A percentile compares a stretch with the other conserved stretches of the same genome.
Evolutionary conservation across 1,139 yeast species (phyloP).

Genomic region (Zygosaccharomyces sapae): DNA sequence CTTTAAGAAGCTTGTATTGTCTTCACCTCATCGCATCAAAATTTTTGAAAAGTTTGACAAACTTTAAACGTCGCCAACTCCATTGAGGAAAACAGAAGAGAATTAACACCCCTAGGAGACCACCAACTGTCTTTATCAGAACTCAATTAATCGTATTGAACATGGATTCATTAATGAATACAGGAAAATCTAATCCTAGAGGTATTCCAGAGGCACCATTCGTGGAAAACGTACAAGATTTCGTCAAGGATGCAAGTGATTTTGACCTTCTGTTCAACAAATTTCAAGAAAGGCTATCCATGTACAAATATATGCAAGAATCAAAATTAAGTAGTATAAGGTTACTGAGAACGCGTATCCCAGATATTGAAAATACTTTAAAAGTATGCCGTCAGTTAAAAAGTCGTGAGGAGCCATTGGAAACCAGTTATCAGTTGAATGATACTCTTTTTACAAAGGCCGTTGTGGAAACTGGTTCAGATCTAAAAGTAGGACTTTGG

Average conservation of each 20-base stretch:
- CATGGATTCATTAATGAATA: conserved; percentile 34
- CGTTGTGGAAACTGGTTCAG: conserved; percentile 52
- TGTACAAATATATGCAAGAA: conserved; percentile 83
- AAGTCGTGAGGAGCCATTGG: conserved; percentile 43
- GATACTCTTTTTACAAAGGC: conserved; percentile 91
- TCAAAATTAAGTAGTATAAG: conserved; percentile 67
- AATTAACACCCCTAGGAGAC: neutral
- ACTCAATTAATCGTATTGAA: conserved; percentile 1
- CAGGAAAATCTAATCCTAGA: conserved; percentile 61
- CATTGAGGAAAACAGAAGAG: neutral
- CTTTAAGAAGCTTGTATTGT: neutral
- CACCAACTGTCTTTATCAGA: neutral
- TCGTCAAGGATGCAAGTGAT: conserved; percentile 64
- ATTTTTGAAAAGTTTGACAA: neutral
- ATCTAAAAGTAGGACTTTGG: conserved; percentile 70
- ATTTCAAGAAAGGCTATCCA: conserved; percentile 74
- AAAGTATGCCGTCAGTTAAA: conserved; percentile 64
- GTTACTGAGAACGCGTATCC: conserved; percentile 70
- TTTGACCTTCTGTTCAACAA: conserved; percentile 63
- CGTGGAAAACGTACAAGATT: conserved; percentile 75
- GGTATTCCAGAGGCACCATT: conserved; percentile 98
- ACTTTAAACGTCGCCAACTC: neutral
- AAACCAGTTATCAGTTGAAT: conserved; percentile 81
- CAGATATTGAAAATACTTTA: conserved; percentile 82
- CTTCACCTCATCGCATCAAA: neutral